Percentiles rank a stretch among this genome's conserved stretches.
Evolutionary conservation across 169 alveolate genomes (phyloP).

Genomic region (Eimeria acervulina): DNA sequence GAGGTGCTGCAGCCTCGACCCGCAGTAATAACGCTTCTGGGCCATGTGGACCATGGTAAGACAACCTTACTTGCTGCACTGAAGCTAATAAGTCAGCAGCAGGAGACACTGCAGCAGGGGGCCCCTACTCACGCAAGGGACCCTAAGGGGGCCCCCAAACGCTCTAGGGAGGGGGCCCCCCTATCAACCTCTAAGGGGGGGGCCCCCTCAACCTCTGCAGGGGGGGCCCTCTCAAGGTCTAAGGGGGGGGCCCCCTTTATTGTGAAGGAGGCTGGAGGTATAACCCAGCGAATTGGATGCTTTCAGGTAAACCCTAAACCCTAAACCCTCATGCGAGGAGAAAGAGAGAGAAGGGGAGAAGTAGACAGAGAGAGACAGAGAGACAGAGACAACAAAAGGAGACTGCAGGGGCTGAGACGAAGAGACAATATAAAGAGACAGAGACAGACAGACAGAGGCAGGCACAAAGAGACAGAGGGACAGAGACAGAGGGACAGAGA

Average conservation of each 20-base stretch:
- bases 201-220: too few species aligned
- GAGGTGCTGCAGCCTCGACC: constrained; percentile 87
- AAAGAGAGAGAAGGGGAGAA: too few species aligned
- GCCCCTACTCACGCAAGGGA: not conserved
- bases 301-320: constrained; percentile 35
- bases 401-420: too few species aligned
- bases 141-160: not conserved
- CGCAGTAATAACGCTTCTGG: constrained; percentile 97
- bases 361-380: too few species aligned
- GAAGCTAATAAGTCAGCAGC: not conserved
- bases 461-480: too few species aligned
- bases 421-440: too few species aligned
- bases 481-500: too few species aligned
- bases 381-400: too few species aligned
- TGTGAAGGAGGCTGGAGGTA: constrained; percentile 56
- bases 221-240: too few species aligned
- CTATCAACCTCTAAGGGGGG: not conserved
- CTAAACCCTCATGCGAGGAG: too few species aligned
- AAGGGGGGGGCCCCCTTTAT: not conserved
- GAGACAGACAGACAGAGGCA: too few species aligned
- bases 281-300: constrained; percentile 61
- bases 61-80: constrained; percentile 96
- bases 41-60: constrained; percentile 99
- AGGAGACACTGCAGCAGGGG: not conserved
- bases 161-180: too few species aligned